Evolutionary conservation across 2,329 filamentous ascomycete genomes (phyloP).

Genomic region (Fusarium praegraminearum): DNA sequence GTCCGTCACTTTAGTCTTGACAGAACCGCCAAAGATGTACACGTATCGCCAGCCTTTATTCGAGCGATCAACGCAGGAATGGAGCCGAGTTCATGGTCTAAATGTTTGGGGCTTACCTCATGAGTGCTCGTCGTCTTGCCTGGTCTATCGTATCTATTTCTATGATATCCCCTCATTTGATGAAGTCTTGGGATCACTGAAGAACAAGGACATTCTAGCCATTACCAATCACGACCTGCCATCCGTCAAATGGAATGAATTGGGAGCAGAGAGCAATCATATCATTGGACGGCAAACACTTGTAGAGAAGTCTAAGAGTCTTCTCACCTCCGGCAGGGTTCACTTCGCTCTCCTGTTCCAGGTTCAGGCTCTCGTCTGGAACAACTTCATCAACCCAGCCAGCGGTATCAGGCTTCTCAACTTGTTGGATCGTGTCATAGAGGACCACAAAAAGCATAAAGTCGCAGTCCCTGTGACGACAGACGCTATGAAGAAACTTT

Average conservation of each 20-base stretch:
- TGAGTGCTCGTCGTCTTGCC: constrained; percentile 52
- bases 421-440: constrained; percentile 54
- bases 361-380: constrained; percentile 71
- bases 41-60: neutral
- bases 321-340: constrained; percentile 45
- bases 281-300: constrained; percentile 40
- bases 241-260: constrained; percentile 23
- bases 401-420: constrained; percentile 62
- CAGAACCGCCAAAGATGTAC: constrained; percentile 65
- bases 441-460: constrained; percentile 39
- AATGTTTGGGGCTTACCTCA: constrained; percentile 23
- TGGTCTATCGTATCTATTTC: constrained; percentile 58
- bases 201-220: constrained; percentile 40
- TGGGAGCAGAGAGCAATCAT: constrained; percentile 36
- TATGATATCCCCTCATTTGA: neutral
- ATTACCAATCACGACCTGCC: constrained; percentile 46
- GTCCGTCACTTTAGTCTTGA: constrained; percentile 64
- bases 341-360: constrained; percentile 71
- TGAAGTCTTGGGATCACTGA: constrained; percentile 39
- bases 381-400: constrained; percentile 70
- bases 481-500: constrained; percentile 66
- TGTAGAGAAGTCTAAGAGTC: constrained; percentile 24
- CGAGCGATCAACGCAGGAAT: constrained; percentile 21
- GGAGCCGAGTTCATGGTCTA: constrained; percentile 50
- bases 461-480: constrained; percentile 59